Evolutionary conservation across 1,139 yeast genomes (phyloP), one percentile per base, ranked within the genome.

Genomic region (Suhomyces taliae): DNA sequence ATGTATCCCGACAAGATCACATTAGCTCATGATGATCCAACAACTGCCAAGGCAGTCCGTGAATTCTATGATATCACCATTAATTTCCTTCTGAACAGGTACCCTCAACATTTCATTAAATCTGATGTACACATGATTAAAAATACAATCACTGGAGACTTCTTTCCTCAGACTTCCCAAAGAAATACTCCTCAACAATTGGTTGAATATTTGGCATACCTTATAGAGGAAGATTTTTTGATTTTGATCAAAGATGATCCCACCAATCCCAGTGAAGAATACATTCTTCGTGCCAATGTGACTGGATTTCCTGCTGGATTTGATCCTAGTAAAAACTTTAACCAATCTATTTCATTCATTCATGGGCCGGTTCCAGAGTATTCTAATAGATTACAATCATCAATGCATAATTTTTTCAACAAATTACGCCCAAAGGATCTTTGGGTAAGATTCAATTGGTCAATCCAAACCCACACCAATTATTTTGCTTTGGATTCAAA

Each of bases 321-420:
- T 53, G 77, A 72, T 51, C 78, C 79, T 4, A 59, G 67, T 8
- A 54, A 53, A 4, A 58, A 62, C 39, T 65, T 62, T 49, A 62
- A 71, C 53, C 57, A 67, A 52, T 72, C 75, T 3, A 62, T 74
- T 2, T 72, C 77, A 1, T 57, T 53, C 42, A 72, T 74, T 42
- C 79, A 74, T 47, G 58, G 51, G 5, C 76, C 76, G 2, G 79
- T 74, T 1, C 79, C 79, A 7, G 75, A 73, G 49, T 74, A 74
- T 50, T 47, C 57, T 36, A 48, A 58, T 5, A 58, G 74, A 34
- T 60, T 74, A 26, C 59, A 65, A 43, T 53, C 62, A 7, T 64
- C 76, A 1, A 74, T 74, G 78, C 61, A 59, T 12, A 61, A 70
- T 37, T 74, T 73, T 47, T 74, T 74, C 53, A 67, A 67, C 46